These are phyloP conservation scores for Kazachstania africana DNA, from an alignment of 805 yeast species.

Conservation along the genomic window DNA sequence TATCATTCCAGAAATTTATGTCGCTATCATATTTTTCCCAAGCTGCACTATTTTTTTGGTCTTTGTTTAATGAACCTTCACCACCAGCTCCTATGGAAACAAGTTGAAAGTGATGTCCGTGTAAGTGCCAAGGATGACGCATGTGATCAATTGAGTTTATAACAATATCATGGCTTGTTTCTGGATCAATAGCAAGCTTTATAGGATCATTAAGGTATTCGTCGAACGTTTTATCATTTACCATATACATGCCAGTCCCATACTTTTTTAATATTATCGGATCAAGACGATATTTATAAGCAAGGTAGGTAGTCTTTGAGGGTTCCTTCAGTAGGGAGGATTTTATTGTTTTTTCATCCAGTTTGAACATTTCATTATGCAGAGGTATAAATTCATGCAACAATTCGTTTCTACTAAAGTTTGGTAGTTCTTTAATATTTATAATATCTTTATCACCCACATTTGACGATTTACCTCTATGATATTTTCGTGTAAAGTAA, in stretches of 20 bases:
- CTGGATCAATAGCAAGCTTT: conserved; percentile 12
- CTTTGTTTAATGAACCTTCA: conserved; percentile 27
- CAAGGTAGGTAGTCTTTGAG: conserved; percentile 20
- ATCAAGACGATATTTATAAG: conserved; percentile 39
- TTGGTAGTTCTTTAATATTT: conserved; percentile 32
- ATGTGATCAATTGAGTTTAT: conserved; percentile 58
- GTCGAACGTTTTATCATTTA: conserved; percentile 42
- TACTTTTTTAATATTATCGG: conserved; percentile 12
- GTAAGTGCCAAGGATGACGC: conserved; percentile 55
- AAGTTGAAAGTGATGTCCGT: conserved; percentile 48
- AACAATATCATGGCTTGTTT: conserved; percentile 46
- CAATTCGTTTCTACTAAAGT: conserved; percentile 11
- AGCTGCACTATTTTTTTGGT: conserved; percentile 30
- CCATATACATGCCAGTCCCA: conserved; percentile 38
- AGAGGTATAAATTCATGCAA: conserved; percentile 13
- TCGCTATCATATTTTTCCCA: conserved; percentile 23
- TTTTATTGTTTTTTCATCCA: not conserved
- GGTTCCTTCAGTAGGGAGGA: conserved; percentile 10
- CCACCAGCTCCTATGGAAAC: conserved; percentile 35
- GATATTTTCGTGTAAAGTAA: no score
- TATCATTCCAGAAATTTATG: conserved; percentile 11
- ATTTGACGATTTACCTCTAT: no score
- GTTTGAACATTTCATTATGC: no score
- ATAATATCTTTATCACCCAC: not conserved
- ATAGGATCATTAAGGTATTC: conserved; percentile 39